A percentile compares a stretch with the other conserved stretches of the same genome.
Evolutionary conservation across 2,329 filamentous ascomycete genomes (phyloP).

Genomic region (Gliomastix tumulicola): DNA sequence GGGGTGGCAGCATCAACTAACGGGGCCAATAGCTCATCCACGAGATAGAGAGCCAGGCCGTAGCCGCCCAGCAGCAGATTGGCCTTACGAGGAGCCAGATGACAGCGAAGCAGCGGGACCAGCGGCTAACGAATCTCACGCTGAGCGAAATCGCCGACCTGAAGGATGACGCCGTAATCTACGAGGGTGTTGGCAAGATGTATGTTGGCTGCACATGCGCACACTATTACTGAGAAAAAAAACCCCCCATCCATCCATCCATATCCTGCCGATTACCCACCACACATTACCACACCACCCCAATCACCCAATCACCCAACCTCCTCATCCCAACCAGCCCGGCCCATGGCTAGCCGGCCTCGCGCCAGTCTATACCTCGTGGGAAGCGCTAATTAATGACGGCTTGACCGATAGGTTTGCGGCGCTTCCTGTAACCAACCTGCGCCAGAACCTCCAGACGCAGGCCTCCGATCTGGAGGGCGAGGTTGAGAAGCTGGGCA

Average conservation of each 20-base stretch:
- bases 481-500: conserved; percentile 75
- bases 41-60: conserved; percentile 88
- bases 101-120: conserved; percentile 77
- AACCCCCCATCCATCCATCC: too few species aligned
- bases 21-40: conserved; percentile 61
- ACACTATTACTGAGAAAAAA: too few species aligned
- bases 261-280: too few species aligned
- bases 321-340: too few species aligned
- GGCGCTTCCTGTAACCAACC: conserved; percentile 61
- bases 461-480: conserved; percentile 70
- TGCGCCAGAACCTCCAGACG: conserved; percentile 68
- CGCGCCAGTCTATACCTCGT: too few species aligned
- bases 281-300: too few species aligned
- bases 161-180: conserved; percentile 70
- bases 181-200: conserved; percentile 98
- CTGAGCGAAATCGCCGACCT: conserved; percentile 74
- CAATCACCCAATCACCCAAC: too few species aligned
- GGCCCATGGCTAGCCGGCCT: too few species aligned
- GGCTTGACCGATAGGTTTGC: conserved; percentile 87
- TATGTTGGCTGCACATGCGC: too few species aligned
- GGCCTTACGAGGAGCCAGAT: conserved; percentile 79
- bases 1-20: neutral
- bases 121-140: conserved; percentile 82
- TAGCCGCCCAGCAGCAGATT: conserved; percentile 88
- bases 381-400: too few species aligned